phyloP scores from a whole-genome alignment of 2,329 filamentous ascomycete species.

The Geoglossum cookeanum region DNA sequence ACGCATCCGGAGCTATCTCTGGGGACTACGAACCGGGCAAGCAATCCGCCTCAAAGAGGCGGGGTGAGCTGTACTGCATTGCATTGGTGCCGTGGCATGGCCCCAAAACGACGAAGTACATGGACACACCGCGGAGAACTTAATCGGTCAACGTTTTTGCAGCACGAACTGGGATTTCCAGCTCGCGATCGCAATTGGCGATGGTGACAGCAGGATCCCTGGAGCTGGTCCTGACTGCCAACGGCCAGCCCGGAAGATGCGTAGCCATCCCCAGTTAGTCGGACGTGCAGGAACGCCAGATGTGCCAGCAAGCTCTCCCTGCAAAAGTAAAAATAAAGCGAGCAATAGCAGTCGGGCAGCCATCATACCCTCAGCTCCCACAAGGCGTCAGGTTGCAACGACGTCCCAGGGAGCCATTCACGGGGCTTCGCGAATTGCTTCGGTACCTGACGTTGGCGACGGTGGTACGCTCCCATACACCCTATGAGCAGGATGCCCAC shows the following conservation, averaged over 20 bases:
- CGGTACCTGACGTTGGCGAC: background rate
- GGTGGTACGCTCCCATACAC: background rate
- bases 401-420: background rate
- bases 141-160: background rate
- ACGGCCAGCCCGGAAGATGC: background rate
- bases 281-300: background rate
- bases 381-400: background rate
- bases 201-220: slow-evolving; percentile 2
- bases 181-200: background rate
- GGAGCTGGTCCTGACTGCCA: background rate
- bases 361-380: no score
- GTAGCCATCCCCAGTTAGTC: background rate
- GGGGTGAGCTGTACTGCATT: background rate
- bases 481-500: background rate
- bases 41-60: background rate
- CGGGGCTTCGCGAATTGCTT: background rate
- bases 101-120: background rate
- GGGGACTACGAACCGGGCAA: background rate
- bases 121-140: background rate
- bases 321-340: background rate
- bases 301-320: background rate
- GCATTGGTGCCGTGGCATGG: slow-evolving; percentile 1
- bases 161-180: background rate
- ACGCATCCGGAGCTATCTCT: background rate
- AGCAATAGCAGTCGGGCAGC: background rate